Conservation (phyloP, 768 basidiomycete species). For the Kwoniella europaea region DNA sequence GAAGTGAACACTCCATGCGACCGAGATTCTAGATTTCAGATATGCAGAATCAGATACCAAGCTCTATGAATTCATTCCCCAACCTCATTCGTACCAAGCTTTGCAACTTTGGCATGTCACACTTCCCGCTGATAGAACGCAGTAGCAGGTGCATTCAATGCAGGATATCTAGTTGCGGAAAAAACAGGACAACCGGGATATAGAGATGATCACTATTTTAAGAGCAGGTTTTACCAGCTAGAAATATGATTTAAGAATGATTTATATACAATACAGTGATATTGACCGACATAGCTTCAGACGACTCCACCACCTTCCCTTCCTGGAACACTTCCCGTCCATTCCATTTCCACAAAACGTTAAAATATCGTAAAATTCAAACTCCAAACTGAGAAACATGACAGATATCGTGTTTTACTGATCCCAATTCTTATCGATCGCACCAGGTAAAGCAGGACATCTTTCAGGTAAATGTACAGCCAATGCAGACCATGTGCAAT, state of each 20-base stretch:
- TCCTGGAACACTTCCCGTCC: too few species aligned
- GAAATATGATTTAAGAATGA: too few species aligned
- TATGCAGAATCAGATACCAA: too few species aligned
- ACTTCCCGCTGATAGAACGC: background rate
- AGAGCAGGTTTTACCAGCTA: too few species aligned
- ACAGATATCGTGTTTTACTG: conserved; percentile 2
- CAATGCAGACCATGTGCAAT: conserved; percentile 39
- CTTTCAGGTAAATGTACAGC: conserved; percentile 23
- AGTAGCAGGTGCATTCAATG: background rate
- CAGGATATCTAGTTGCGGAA: background rate
- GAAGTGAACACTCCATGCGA: too few species aligned
- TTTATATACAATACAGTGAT: background rate
- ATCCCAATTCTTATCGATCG: conserved; percentile 23
- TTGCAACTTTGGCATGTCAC: background rate
- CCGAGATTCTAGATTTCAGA: too few species aligned
- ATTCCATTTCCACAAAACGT: background rate
- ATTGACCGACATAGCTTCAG: too few species aligned
- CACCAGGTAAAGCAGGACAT: conserved; percentile 35
- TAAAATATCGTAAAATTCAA: background rate
- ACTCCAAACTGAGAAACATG: background rate
- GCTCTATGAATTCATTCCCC: too few species aligned
- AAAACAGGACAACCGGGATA: too few species aligned
- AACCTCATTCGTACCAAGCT: too few species aligned
- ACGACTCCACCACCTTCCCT: too few species aligned
- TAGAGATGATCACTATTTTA: too few species aligned